Base-by-base conservation (phyloP, 768 basidiomycete species). In the Pleurotus salmoneostramineus region DNA sequence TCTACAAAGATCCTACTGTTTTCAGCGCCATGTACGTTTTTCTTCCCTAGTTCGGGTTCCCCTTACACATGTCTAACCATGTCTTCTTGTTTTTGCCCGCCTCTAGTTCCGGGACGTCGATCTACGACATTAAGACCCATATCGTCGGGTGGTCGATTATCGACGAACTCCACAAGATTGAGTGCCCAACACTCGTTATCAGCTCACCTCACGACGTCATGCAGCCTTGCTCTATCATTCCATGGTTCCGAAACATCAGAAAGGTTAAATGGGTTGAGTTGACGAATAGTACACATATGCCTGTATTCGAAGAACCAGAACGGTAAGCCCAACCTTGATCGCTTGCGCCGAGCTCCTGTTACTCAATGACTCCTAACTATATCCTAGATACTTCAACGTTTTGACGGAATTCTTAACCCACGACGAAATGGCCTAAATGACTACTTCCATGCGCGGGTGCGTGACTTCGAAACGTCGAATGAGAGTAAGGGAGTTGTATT, bases 211-310 rank as follows among this genome's bases (percentile, higher is more conserved):
- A 54, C n/a, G 68, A 70, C 43, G 58, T 61, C 35, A 58, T 66
- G 3, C 65, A 66, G n/a, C 63, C 66, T 49, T 7, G 57, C 11
- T 61, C 66, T 0, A 44, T 68, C 8, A 6, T 46, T 2, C 66
- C 64, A 12, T 67, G 63, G 56, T 67, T 65, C 56, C 42, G 46
- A 36, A 66, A 65, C n/a, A 67, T 74, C 37, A 63, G 58, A 1
- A 74, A 69, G 45, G 63, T 71, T 35, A 72, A 71, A 47, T 75
- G 74, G 74, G 69, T 68, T 0, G 68, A 69, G 11, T 65, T 75
- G 35, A 63, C 66, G 14, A 66, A 68, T 55, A 72, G 71, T 42
- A 58, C 67, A 1, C 67, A 67, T 33, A 44, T 67, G 4, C 62
- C 64, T 6, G 45, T 58, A 17, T 66, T 59, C 43, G 67, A 68